Evolutionary conservation across 2,329 filamentous ascomycete genomes (phyloP), one percentile per base, ranked within the genome.

Genomic region (Alternaria longipes): DNA sequence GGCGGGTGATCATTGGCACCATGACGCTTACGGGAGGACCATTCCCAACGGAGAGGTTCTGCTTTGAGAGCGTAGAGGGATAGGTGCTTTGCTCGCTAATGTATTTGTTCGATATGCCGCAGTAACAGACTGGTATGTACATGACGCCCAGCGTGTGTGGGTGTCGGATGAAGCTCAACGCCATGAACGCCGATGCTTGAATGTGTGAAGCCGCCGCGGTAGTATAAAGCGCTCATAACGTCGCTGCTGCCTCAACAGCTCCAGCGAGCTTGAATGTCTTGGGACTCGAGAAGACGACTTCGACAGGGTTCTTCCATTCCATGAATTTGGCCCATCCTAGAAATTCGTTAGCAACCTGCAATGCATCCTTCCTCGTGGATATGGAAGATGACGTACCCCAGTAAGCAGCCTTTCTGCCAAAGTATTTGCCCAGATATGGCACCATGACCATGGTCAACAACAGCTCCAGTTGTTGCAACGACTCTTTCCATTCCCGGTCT

Each of bases 381-480:
- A n/a, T 30, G 20, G 18, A 54, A 54, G 8, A 64, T 60, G 24
- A 84, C 90, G 78, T 85, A 97, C 94, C 93, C 92, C 93, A 97
- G 78, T 97, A 97, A 61, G 94, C 94, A 83, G 94, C 96, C 80
- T 93, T 96, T 78, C 95, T 87, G 46, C 95, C 95, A 79, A 97
- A 88, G 81, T 93, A 98, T 81, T 98, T 99, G 60, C 95, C 95
- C 69, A 93, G 84, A 79, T 97, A 97, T 3, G 95, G 95, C 52
- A 99, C 90, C 70, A 98, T 80, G 50, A 98, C 91, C 93, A 99
- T 97, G 20, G 92, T 97, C 76, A 98, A 81, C 68, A 99, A 84
- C 67, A 98, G 84, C 82, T 99, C 93, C 62, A 99, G 82, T 81
- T 99, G 95, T 80, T 97, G 92, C 65, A 99, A 82, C 72, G 92